Conservation (phyloP, 257 asterid species). For the Haberlea rhodopensis region DNA sequence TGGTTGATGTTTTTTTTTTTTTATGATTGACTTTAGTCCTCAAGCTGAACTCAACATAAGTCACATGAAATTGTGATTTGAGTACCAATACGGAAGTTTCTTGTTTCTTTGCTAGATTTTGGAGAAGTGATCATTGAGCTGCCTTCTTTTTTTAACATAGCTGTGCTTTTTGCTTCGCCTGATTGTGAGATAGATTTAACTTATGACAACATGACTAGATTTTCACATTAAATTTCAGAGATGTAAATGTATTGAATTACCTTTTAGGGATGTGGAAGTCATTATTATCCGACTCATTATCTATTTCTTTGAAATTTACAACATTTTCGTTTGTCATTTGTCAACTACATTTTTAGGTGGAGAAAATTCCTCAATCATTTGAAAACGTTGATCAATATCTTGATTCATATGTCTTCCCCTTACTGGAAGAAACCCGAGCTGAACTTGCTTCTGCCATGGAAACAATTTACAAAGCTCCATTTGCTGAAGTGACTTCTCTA, state of each 20-base stretch:
- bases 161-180: neutral
- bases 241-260: neutral
- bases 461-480: conserved; percentile 41
- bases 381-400: conserved; percentile 37
- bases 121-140: neutral
- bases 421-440: conserved; percentile 61
- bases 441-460: conserved; percentile 47
- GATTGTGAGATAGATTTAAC: too few species aligned
- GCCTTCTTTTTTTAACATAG: neutral
- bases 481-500: conserved; percentile 38
- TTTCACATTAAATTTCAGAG: neutral
- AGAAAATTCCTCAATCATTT: conserved; percentile 45
- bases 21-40: too few species aligned
- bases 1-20: too few species aligned
- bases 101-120: neutral
- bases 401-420: conserved; percentile 40
- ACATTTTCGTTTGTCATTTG: neutral
- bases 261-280: neutral
- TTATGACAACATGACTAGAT: neutral
- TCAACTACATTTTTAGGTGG: conserved; percentile 34
- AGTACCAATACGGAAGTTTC: too few species aligned
- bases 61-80: too few species aligned
- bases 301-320: neutral
- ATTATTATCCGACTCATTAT: neutral
- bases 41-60: too few species aligned